phyloP scores from a whole-genome alignment of 2,329 filamentous ascomycete species.

The Pestalotiopsis sp. region DNA sequence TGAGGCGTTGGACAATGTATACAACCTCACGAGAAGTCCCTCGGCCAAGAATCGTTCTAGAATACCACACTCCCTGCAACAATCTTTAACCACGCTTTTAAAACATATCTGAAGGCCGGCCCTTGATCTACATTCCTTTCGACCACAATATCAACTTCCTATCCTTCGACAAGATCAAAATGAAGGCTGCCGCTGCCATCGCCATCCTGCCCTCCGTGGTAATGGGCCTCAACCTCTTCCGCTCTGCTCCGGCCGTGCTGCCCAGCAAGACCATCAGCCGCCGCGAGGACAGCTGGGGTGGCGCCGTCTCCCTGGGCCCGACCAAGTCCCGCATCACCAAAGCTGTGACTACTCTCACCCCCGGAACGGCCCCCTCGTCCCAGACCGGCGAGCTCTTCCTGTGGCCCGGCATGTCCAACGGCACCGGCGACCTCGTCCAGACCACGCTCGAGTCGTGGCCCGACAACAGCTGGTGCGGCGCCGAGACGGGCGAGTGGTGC shows the following conservation, averaged over 20 bases:
- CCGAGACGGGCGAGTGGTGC: slow-evolving; percentile 6
- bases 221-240: slow-evolving; percentile 6
- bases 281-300: slow-evolving; percentile 8
- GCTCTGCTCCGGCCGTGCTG: neutral
- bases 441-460: slow-evolving; percentile 11
- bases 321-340: slow-evolving; percentile 10
- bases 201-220: slow-evolving; percentile 5
- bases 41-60: neutral
- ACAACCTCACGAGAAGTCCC: neutral
- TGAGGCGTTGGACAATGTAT: neutral
- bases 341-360: slow-evolving; percentile 4
- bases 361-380: neutral
- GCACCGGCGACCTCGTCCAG: slow-evolving; percentile 8
- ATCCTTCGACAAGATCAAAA: neutral
- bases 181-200: neutral
- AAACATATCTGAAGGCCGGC: neutral
- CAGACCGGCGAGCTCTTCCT: slow-evolving; percentile 4
- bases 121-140: neutral
- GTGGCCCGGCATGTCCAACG: slow-evolving; percentile 10
- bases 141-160: neutral
- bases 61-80: neutral
- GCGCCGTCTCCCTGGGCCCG: slow-evolving; percentile 7
- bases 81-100: neutral
- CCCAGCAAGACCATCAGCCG: slow-evolving; percentile 4
- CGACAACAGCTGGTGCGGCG: slow-evolving; percentile 12